Conservation (phyloP, 2,329 filamentous ascomycete species). For the Eurotiales sp. region DNA sequence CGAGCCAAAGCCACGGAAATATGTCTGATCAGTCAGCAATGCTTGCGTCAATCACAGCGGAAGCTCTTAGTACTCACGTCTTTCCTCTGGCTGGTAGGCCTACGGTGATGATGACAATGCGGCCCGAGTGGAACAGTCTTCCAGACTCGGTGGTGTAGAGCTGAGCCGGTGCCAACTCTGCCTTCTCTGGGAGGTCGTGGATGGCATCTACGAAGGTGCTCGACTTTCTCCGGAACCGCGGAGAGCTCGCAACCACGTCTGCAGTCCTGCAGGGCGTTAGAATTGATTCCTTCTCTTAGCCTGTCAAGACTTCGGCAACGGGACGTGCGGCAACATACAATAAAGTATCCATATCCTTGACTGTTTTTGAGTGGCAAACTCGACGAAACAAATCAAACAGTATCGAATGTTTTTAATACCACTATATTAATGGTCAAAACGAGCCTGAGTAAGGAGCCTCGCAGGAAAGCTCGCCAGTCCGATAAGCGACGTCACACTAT, state of each 20-base stretch:
- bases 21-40: conserved; percentile 55
- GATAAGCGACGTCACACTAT: conserved; percentile 6
- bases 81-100: conserved; percentile 93
- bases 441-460: no score
- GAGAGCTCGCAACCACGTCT: conserved; percentile 86
- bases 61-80: conserved; percentile 58
- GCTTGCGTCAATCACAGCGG: neutral
- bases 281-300: no score
- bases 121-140: conserved; percentile 90
- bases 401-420: no score
- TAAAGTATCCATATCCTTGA: conserved; percentile 46
- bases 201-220: conserved; percentile 97
- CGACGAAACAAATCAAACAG: no score
- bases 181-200: conserved; percentile 82
- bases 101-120: conserved; percentile 96
- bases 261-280: conserved; percentile 78
- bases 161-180: conserved; percentile 86
- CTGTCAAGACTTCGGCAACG: no score
- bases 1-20: conserved; percentile 93
- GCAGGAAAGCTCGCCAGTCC: no score
- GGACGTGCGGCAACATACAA: conserved; percentile 33
- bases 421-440: no score
- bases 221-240: conserved; percentile 84
- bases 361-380: no score
- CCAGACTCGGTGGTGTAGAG: conserved; percentile 98